Evolutionary conservation across 23 red algal species (phyloP), one percentile per base, ranked within the genome.

Genomic region (Gracilaria domingensis): DNA sequence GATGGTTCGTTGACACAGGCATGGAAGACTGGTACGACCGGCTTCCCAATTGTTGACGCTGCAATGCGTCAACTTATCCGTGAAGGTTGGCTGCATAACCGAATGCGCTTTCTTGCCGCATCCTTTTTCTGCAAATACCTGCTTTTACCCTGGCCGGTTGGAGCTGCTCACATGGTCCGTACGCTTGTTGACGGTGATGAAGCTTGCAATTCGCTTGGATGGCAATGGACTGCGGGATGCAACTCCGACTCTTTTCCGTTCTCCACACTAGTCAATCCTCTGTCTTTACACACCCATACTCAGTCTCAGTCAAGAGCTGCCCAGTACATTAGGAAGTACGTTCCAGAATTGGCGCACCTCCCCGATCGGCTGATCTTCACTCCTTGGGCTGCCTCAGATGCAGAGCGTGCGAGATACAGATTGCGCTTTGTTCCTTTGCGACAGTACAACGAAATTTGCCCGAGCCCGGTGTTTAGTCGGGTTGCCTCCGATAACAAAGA

Each of bases 21-120:
- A 73, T 95, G 92, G 92, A 54, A 80, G 62, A 70, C 14, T 23
- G 97, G 97, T 13, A 92, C 77, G 7, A 99, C 97, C 5, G 97
- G 97, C 24, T 99, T 94, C 88, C 97, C 97, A 25, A 90, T 99
- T 55, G 92, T 99, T n/a, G 97, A 99, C 66, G 97, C 97, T 24
- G 97, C 97, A 17, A 99, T 99, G 91, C 90, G 97, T 13, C 93
- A 99, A 85, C 80, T 99, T 26, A 44, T 72, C 2, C 51, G 61
- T 12, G 95, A 93, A 30, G 97, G 97, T 20, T 99, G 97, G 97
- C 58, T 99, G 47, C 97, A 99, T 83, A 93, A 95, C 74, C 79
- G 79, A 0, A 91, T 99, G 59, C 90, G 97, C 21, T 96, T 95
- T 62, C 94, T 99, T 21, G 66, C 90, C 11, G 97, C 93, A 32